phyloP scores from a whole-genome alignment of 768 basidiomycete genomes.

The Leccinum pellstonianum region DNA sequence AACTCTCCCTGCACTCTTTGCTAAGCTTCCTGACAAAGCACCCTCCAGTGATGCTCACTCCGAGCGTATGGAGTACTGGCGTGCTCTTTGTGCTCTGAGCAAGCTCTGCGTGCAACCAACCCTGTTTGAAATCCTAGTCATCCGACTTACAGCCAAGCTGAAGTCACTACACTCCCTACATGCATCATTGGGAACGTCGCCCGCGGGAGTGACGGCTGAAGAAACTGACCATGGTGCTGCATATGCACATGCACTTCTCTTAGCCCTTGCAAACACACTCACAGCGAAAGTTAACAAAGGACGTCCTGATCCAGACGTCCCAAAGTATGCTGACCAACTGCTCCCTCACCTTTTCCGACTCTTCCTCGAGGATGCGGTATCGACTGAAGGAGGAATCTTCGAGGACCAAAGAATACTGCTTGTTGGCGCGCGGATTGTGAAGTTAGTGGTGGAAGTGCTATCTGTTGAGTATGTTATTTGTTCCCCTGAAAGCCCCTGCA shows the following conservation, averaged over 20 bases:
- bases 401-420: slow-evolving; percentile 37
- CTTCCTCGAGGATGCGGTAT: slow-evolving; percentile 43
- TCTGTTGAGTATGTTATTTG: slow-evolving; percentile 56
- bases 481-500: background rate
- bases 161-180: slow-evolving; percentile 57
- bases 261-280: slow-evolving; percentile 64
- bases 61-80: slow-evolving; percentile 66
- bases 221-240: slow-evolving; percentile 68
- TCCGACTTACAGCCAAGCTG: slow-evolving; percentile 75
- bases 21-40: slow-evolving; percentile 64
- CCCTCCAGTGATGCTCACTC: slow-evolving; percentile 51
- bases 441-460: slow-evolving; percentile 62
- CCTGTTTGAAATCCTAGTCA: slow-evolving; percentile 83
- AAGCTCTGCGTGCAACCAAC: slow-evolving; percentile 69
- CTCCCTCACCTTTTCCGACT: slow-evolving; percentile 71
- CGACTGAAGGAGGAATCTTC: slow-evolving; percentile 25
- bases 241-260: slow-evolving; percentile 82
- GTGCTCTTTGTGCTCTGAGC: slow-evolving; percentile 64
- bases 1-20: slow-evolving; percentile 80
- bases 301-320: slow-evolving; percentile 64
- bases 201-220: slow-evolving; percentile 11
- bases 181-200: slow-evolving; percentile 4
- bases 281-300: slow-evolving; percentile 43
- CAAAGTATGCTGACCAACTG: slow-evolving; percentile 76
- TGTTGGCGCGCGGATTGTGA: slow-evolving; percentile 63